These are phyloP conservation scores for Cetraspora pellucida DNA, from an alignment of 192 early-diverging fungal genomes.

Conservation along the genomic window DNA sequence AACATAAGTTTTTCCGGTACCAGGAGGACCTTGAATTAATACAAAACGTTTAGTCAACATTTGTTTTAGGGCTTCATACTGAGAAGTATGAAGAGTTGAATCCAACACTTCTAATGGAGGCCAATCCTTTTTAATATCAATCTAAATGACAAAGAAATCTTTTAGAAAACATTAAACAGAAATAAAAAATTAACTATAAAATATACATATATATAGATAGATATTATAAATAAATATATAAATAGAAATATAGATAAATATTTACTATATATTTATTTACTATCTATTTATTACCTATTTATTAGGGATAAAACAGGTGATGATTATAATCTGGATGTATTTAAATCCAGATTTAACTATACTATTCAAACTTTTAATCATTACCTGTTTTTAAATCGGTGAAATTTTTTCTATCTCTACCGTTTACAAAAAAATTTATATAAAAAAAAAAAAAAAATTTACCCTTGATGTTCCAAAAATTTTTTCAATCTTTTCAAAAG, in stretches of 20 bases:
- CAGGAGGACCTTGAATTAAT: conserved; percentile 61
- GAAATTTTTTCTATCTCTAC: no score
- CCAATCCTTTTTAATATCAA: conserved; percentile 8
- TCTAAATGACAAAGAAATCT: conserved; percentile 12
- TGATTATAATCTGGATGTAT: no score
- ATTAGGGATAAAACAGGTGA: no score
- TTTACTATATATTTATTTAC: no score
- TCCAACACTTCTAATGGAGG: neutral
- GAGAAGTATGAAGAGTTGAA: conserved; percentile 35
- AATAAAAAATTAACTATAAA: no score
- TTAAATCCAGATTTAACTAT: no score
- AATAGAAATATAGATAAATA: no score
- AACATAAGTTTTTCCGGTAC: conserved; percentile 62
- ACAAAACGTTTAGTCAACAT: conserved; percentile 50
- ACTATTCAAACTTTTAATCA: no score
- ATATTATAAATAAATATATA: neutral
- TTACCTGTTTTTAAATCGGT: no score
- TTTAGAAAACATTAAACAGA: no score
- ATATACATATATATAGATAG: neutral
- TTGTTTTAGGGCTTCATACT: conserved; percentile 49
- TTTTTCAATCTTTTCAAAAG: conserved; percentile 29
- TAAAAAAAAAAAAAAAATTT: neutral
- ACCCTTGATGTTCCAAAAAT: conserved; percentile 24
- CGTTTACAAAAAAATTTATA: neutral
- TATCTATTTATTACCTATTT: no score